phyloP scores from a whole-genome alignment of 495 filamentous ascomycete genomes.

The Annulohypoxylon moriforme region DNA sequence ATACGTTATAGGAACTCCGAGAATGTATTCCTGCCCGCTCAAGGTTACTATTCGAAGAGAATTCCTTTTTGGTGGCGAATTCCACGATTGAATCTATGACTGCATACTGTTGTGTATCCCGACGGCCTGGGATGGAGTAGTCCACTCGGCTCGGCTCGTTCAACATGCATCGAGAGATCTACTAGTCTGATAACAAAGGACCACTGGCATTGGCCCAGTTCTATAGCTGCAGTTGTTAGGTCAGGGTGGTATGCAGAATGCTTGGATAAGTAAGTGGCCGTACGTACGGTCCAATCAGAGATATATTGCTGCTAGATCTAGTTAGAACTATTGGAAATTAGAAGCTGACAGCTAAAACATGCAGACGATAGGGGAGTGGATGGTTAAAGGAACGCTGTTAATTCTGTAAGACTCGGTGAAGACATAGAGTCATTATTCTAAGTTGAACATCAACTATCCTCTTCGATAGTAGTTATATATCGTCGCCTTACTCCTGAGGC shows the following conservation, averaged over 20 bases:
- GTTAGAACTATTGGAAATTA: not conserved
- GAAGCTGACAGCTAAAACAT: not conserved
- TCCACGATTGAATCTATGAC: not conserved
- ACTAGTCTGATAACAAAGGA: not conserved
- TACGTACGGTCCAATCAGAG: not conserved
- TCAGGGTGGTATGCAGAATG: not conserved
- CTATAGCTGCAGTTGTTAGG: not conserved
- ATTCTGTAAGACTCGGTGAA: no score
- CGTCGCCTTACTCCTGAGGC: no score
- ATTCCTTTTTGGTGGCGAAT: not conserved
- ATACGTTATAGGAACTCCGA: not conserved
- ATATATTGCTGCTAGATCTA: not conserved
- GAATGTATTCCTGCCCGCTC: not conserved
- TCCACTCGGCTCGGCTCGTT: conserved; percentile 2
- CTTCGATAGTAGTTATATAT: no score
- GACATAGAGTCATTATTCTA: no score
- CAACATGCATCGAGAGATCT: not conserved
- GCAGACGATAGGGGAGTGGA: not conserved
- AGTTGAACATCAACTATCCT: no score
- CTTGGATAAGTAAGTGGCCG: not conserved
- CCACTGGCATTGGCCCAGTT: not conserved
- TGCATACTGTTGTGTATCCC: not conserved
- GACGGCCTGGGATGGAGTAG: not conserved
- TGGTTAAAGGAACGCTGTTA: no score
- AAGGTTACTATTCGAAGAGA: not conserved